A percentile compares a stretch with the other conserved stretches of the same genome.
Evolutionary conservation across 202 grass and related monocot genomes (phyloP).

Genomic region (Brachypodium distachyon): DNA sequence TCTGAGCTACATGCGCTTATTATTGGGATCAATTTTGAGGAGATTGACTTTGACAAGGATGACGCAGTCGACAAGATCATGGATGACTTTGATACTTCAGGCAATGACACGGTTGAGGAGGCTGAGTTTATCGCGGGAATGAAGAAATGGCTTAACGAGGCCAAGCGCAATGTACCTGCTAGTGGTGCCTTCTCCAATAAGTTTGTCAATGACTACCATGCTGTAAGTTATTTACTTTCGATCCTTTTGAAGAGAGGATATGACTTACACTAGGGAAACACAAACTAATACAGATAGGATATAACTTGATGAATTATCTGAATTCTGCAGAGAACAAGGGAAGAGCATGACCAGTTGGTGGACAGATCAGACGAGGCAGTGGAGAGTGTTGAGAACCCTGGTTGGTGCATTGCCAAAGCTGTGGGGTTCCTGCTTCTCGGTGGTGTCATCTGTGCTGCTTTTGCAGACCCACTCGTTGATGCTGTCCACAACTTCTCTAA

Average conservation of each 20-base stretch:
- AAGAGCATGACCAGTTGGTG: conserved; percentile 43
- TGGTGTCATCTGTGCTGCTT: conserved; percentile 49
- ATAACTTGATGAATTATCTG: background rate
- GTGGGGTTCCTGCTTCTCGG: conserved; percentile 55
- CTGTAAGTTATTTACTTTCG: conserved; percentile 27
- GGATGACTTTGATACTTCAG: conserved; percentile 72
- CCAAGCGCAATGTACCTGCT: conserved; percentile 20
- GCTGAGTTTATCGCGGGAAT: conserved; percentile 65
- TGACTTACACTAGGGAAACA: background rate
- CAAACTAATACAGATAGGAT: background rate
- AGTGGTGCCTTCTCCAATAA: conserved; percentile 36
- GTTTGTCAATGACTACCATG: conserved; percentile 52
- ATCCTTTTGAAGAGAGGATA: background rate
- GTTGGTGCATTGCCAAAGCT: conserved; percentile 52
- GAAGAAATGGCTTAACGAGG: conserved; percentile 55
- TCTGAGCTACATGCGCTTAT: conserved; percentile 71
- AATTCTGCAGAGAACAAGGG: conserved; percentile 54
- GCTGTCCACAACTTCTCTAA: conserved; percentile 82
- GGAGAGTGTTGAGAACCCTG: conserved; percentile 58
- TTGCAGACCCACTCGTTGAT: conserved; percentile 83
- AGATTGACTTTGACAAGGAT: conserved; percentile 57
- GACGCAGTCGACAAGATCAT: conserved; percentile 67
- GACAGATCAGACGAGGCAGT: conserved; percentile 58
- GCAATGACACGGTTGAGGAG: conserved; percentile 41
- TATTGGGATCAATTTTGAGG: conserved; percentile 69